phyloP scores from a whole-genome alignment of 345 rosid species.

The Schrenkiella parvula region DNA sequence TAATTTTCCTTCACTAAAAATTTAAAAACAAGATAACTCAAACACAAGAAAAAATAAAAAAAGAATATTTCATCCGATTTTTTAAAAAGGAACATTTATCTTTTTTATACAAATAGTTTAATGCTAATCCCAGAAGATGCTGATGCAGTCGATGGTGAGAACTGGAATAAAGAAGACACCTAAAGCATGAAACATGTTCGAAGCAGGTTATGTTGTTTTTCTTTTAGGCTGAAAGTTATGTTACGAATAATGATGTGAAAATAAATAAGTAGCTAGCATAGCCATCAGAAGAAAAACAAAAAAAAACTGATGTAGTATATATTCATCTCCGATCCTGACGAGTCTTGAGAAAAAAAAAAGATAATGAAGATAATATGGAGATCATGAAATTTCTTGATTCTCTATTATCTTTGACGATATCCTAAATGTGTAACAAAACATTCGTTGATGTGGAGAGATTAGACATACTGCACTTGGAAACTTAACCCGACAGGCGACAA shows the following conservation, averaged over 20 bases:
- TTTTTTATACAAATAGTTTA: not conserved
- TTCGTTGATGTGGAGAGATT: not conserved
- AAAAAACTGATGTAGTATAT: not conserved
- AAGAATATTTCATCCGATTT: not conserved
- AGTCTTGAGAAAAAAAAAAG: not conserved
- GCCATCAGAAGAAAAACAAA: not conserved
- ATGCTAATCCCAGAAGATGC: not conserved
- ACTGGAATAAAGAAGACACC: not conserved
- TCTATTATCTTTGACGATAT: not conserved
- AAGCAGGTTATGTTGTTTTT: not conserved
- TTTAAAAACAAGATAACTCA: too few relatives aligned
- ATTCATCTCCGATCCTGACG: not conserved
- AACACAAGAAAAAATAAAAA: not conserved
- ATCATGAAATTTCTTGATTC: not conserved
- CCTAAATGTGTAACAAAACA: not conserved
- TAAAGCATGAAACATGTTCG: not conserved
- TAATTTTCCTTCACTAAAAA: not conserved
- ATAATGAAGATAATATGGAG: not conserved
- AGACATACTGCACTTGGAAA: not conserved
- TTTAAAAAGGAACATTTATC: not conserved
- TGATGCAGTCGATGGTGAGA: not conserved
- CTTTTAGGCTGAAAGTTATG: not conserved
- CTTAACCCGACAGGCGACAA: conserved; percentile 31
- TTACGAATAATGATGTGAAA: not conserved
- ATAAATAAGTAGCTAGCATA: not conserved